Evolutionary conservation across 345 rosid species (phyloP), one percentile per base, ranked within the genome.

Genomic region (Aquilaria yunnanensis): DNA sequence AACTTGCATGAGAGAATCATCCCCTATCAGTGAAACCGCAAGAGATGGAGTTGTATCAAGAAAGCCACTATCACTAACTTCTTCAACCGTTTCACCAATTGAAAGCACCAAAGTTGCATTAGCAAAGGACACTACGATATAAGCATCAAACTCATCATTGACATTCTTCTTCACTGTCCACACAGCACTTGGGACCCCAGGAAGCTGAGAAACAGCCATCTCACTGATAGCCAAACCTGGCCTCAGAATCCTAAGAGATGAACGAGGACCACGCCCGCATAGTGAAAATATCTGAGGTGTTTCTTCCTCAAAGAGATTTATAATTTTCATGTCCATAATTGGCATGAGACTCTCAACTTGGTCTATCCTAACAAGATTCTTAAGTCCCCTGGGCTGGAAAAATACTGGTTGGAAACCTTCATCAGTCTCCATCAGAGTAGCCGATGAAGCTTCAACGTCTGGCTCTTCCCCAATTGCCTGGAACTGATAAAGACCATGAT

Each of bases 121-220:
- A 66, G 85, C 85, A 66, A 94, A 94, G 43, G 99, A 94, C 73
- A 94, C 99, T 29, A 94, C 97, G 62, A 94, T 94, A 63, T 90
- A 94, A 0, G 99, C 99, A 76, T 94, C 99, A 72, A 94, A 94
- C 68, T 85, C 99, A 77, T 94, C 99, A 64, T 68, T 84, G 43
- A 74, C 74, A 64, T 80, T 94, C 84, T 90, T 94, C 70, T 88
- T 94, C 73, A 94, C 99, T 9, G 99, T 94, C 99, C 99, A 94
- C 50, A 90, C 97, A 32, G 99, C 99, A 87, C 95, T 94, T 3
- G 99, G 99, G 56, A 90, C 83, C 63, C 97, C 99, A 66, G 99
- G 99, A 76, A 94, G 99, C 91, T 82, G 96, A 37, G 99, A 94
- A 56, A 90, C 99, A 56, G 96, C 99, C 97, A 90, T 94, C 78